Evolutionary conservation across 305 asterid species (phyloP).

Genomic region (Fraxinus sp.): DNA sequence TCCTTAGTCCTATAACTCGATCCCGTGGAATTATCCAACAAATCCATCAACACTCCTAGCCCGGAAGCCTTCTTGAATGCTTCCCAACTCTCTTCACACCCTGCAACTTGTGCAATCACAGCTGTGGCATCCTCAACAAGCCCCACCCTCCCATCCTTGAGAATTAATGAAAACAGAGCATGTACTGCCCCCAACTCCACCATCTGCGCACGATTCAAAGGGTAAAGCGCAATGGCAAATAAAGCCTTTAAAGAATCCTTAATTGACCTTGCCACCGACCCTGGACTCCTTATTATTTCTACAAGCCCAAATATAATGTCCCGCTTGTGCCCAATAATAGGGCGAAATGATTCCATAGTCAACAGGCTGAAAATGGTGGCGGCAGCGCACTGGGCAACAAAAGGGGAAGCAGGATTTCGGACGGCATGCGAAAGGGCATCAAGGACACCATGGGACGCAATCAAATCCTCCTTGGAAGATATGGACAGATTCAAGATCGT

Average conservation of each 20-base stretch:
- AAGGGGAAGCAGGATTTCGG: conserved; percentile 69
- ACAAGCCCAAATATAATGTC: conserved; percentile 79
- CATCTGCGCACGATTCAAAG: conserved; percentile 65
- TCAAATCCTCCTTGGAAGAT: conserved; percentile 61
- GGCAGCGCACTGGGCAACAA: conserved; percentile 76
- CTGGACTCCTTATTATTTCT: conserved; percentile 50
- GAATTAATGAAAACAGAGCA: conserved; percentile 63
- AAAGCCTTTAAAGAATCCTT: conserved; percentile 80
- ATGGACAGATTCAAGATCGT: conserved; percentile 79
- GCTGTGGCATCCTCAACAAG: conserved; percentile 88
- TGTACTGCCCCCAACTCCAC: conserved; percentile 80
- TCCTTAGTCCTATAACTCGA: conserved; percentile 77
- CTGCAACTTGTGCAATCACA: conserved; percentile 86
- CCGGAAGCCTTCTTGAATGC: conserved; percentile 67
- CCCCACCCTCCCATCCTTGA: conserved; percentile 67
- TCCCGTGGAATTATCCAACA: conserved; percentile 74
- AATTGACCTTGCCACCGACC: conserved; percentile 62
- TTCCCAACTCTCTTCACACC: conserved; percentile 85
- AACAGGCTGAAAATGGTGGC: conserved; percentile 73
- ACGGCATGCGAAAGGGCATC: conserved; percentile 92
- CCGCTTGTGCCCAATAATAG: conserved; percentile 81
- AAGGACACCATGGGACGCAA: conserved; percentile 72
- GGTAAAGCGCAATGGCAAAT: conserved; percentile 68
- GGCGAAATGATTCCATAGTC: conserved; percentile 56
- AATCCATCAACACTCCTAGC: conserved; percentile 68